Evolutionary conservation across 352 stramenopile species (phyloP).

Genomic region (Pythium pectinolyticum): DNA sequence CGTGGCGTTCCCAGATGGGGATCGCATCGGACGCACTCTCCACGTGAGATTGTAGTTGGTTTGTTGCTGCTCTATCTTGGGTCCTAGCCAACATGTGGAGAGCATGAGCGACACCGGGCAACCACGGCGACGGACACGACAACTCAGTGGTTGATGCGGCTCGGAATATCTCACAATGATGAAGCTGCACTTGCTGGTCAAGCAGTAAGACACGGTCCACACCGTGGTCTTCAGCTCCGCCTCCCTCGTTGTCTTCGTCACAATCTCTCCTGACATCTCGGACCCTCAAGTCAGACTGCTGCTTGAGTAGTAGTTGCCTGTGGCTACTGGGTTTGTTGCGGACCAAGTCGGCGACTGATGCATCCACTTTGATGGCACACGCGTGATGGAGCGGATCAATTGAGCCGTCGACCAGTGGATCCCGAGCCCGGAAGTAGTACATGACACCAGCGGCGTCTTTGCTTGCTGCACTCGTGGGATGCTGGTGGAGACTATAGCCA

Average conservation of each 20-base stretch:
- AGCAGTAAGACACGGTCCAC: not conserved
- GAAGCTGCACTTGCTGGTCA: not conserved
- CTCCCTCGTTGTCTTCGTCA: not conserved
- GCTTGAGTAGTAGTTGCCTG: not conserved
- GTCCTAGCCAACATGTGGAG: not conserved
- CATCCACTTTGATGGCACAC: conserved; percentile 23
- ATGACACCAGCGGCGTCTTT: not conserved
- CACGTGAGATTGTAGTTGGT: not conserved
- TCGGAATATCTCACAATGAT: not conserved
- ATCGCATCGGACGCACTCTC: not conserved
- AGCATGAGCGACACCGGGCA: not conserved
- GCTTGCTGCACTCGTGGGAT: too few species aligned
- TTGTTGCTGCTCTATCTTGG: not conserved
- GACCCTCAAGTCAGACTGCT: too few species aligned
- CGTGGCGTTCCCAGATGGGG: not conserved
- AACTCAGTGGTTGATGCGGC: not conserved
- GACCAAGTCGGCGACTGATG: not conserved
- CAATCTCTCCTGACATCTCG: too few species aligned
- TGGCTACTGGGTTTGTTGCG: not conserved
- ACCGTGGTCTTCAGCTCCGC: not conserved
- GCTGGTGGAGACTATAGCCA: not conserved
- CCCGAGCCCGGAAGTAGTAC: too few species aligned
- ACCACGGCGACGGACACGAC: not conserved
- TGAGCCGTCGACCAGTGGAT: too few species aligned
- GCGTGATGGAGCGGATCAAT: conserved; percentile 7